phyloP scores from a whole-genome alignment of 148 eudicot species.

The Camellia granthamiana region DNA sequence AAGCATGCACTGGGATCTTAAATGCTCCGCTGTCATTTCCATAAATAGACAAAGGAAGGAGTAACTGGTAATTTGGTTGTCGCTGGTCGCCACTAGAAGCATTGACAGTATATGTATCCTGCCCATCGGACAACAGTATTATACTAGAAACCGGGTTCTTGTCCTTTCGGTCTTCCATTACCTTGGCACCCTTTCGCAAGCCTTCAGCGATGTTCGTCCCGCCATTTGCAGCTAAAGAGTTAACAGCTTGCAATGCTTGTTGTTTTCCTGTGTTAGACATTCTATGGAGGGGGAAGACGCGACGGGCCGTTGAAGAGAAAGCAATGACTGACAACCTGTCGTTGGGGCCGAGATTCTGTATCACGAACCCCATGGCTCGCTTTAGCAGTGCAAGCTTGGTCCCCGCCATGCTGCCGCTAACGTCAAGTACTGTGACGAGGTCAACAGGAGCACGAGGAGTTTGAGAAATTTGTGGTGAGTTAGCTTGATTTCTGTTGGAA shows the following conservation, averaged over 20 bases:
- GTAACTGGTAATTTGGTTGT: constrained; percentile 43
- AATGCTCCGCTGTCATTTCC: constrained; percentile 35
- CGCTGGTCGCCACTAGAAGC: constrained; percentile 27
- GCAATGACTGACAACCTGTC: constrained; percentile 79
- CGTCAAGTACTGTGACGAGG: constrained; percentile 82
- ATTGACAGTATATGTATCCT: constrained; percentile 62
- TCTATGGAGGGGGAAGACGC: constrained; percentile 68
- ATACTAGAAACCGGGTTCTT: constrained; percentile 77
- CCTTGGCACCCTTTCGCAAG: constrained; percentile 64
- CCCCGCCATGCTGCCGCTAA: constrained; percentile 93
- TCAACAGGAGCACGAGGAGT: constrained; percentile 70
- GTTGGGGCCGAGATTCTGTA: constrained; percentile 64
- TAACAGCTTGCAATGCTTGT: constrained; percentile 68
- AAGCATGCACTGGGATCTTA: constrained; percentile 78
- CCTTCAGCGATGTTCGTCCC: constrained; percentile 94
- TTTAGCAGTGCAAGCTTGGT: constrained; percentile 79
- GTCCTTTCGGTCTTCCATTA: constrained; percentile 69
- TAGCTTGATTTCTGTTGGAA: constrained; percentile 13
- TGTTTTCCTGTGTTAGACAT: constrained; percentile 66
- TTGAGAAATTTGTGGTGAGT: constrained; percentile 27
- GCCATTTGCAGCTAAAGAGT: constrained; percentile 71
- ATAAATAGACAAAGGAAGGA: constrained; percentile 54
- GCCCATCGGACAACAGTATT: constrained; percentile 81
- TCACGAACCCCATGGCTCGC: constrained; percentile 89
- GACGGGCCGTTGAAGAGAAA: constrained; percentile 74